Conservation (phyloP, 495 filamentous ascomycete species). For the Elasticomyces elasticus region DNA sequence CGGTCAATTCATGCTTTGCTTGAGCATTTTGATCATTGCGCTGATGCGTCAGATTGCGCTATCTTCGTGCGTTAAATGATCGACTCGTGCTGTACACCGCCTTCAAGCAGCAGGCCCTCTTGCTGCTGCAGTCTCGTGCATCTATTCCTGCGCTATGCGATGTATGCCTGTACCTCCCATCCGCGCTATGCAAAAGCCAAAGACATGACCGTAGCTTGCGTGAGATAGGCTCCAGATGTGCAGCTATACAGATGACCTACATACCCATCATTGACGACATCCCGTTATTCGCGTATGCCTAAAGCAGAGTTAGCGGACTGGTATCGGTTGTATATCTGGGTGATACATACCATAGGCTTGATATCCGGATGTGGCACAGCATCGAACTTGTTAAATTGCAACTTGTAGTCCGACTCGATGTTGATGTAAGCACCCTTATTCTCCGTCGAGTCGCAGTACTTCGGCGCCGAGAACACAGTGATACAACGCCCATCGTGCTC, state of each 20-base stretch:
- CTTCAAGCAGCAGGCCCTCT: not conserved
- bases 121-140: not conserved
- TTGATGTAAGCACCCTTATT: slow-evolving; percentile 99
- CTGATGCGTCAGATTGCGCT: no score
- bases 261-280: slow-evolving; percentile 23
- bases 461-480: slow-evolving; percentile 97
- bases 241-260: not conserved
- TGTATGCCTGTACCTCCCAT: not conserved
- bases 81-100: no score
- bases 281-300: slow-evolving; percentile 26
- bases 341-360: slow-evolving; percentile 70
- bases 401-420: slow-evolving; percentile 82
- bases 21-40: no score
- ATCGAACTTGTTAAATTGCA: slow-evolving; percentile 83
- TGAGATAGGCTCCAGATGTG: not conserved
- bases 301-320: not conserved
- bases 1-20: no score
- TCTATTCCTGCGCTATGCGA: not conserved
- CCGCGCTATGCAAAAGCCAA: not conserved
- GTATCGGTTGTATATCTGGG: not conserved
- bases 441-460: slow-evolving; percentile 94
- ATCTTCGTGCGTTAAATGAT: no score
- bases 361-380: slow-evolving; percentile 93
- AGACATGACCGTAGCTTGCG: not conserved
- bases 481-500: slow-evolving; percentile 96